Percentiles rank a stretch among this genome's conserved stretches.
phyloP scores from a whole-genome alignment of 1,139 yeast species.

The Citeromyces hawaiiensis region DNA sequence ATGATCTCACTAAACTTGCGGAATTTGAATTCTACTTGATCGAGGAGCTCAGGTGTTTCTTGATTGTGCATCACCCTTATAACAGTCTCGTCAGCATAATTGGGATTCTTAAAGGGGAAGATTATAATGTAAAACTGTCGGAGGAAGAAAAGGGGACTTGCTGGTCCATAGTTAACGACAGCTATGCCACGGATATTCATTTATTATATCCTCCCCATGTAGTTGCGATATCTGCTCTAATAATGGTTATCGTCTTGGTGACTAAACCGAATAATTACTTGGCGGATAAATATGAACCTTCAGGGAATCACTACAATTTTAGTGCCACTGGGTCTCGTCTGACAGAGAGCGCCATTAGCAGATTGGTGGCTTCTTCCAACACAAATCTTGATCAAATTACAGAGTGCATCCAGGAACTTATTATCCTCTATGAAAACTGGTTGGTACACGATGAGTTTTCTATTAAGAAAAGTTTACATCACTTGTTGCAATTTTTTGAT shows the following conservation, averaged over 20 bases:
- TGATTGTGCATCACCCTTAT: conserved; percentile 86
- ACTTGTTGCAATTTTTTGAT: conserved; percentile 6
- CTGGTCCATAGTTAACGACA: conserved; percentile 86
- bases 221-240: conserved; percentile 75
- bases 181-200: conserved; percentile 79
- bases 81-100: conserved; percentile 52
- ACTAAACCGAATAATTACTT: not conserved
- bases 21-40: conserved; percentile 91
- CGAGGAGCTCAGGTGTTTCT: conserved; percentile 74
- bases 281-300: not conserved
- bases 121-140: conserved; percentile 23
- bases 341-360: conserved; percentile 27
- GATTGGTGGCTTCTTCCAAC: conserved; percentile 62
- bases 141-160: conserved; percentile 72
- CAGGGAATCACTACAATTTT: conserved; percentile 3
- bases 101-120: conserved; percentile 21
- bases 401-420: conserved; percentile 71
- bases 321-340: not conserved
- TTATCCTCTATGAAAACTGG: conserved; percentile 75
- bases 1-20: conserved; percentile 85
- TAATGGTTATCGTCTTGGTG: conserved; percentile 43
- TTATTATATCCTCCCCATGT: conserved; percentile 81
- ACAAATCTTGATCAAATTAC: conserved; percentile 65
- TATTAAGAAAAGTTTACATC: conserved; percentile 13
- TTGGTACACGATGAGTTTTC: conserved; percentile 58